Evolutionary conservation across 2,329 filamentous ascomycete species (phyloP).

Genomic region (Aspergillus sp.): DNA sequence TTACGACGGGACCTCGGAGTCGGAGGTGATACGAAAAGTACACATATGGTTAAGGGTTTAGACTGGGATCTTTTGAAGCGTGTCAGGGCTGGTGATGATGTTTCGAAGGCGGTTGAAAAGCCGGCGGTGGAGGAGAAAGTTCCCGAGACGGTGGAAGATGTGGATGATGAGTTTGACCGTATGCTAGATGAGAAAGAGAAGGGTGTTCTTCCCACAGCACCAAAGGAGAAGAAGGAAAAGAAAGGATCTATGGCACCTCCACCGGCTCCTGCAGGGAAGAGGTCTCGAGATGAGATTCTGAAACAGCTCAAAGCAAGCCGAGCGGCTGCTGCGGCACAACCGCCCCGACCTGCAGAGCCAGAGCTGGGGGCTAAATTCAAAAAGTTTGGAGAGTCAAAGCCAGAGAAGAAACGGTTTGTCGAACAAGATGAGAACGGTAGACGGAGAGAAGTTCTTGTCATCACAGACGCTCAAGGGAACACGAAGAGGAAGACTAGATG

Average conservation of each 20-base stretch:
- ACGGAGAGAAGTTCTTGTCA: conserved; percentile 54
- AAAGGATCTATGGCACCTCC: conserved; percentile 47
- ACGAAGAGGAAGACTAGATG: conserved; percentile 59
- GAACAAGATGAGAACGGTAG: conserved; percentile 51
- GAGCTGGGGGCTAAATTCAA: conserved; percentile 52
- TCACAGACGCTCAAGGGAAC: conserved; percentile 55
- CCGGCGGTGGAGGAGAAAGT: conserved; percentile 20
- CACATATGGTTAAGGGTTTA: conserved; percentile 86
- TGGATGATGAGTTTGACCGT: conserved; percentile 59
- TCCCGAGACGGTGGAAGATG: conserved; percentile 50
- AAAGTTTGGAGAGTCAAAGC: conserved; percentile 45
- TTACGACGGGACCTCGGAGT: conserved; percentile 68
- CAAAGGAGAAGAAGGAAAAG: conserved; percentile 45
- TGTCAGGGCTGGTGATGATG: conserved; percentile 49
- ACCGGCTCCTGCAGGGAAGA: conserved; percentile 40
- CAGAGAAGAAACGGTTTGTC: conserved; percentile 48
- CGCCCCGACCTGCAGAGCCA: conserved; percentile 43
- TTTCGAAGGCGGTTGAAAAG: conserved; percentile 32
- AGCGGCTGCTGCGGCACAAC: conserved; percentile 34
- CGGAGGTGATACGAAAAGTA: conserved; percentile 73
- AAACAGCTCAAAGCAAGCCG: conserved; percentile 54
- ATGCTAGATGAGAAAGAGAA: conserved; percentile 34
- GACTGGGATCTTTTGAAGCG: conserved; percentile 67
- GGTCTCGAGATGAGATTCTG: conserved; percentile 56
- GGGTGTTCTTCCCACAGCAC: conserved; percentile 24